Conservation (phyloP, 2,329 filamentous ascomycete genomes). For the Neospermospora avenae region DNA sequence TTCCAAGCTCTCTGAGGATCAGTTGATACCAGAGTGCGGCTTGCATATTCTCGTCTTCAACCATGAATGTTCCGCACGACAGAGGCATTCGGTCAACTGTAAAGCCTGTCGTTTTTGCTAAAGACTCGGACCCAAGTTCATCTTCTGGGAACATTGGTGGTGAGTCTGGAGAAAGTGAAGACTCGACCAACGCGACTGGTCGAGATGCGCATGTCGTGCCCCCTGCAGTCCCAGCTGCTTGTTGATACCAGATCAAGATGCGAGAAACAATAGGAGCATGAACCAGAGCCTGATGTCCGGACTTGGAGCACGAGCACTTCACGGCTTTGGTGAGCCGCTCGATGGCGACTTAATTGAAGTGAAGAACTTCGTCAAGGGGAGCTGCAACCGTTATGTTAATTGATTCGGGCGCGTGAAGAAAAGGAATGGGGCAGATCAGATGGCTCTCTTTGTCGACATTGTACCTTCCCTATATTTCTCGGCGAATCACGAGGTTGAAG, state of each 20-base stretch:
- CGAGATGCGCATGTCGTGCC: conserved; percentile 18
- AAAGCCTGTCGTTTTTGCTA: conserved; percentile 27
- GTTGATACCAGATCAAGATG: conserved; percentile 33
- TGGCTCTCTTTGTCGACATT: too few species aligned
- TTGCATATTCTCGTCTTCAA: conserved; percentile 28
- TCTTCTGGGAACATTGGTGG: not conserved
- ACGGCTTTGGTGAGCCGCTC: conserved; percentile 22
- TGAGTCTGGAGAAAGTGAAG: conserved; percentile 9
- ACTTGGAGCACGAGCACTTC: conserved; percentile 26
- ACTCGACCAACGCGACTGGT: conserved; percentile 1
- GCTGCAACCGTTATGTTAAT: conserved; percentile 23
- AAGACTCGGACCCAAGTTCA: conserved; percentile 5
- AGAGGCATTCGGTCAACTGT: conserved; percentile 23
- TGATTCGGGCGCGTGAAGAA: conserved; percentile 27
- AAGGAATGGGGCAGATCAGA: conserved; percentile 25
- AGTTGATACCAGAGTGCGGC: conserved; percentile 26
- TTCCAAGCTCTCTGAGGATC: conserved; percentile 28
- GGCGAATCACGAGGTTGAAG: too few species aligned
- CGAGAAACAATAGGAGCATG: conserved; percentile 31
- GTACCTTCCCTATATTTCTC: too few species aligned
- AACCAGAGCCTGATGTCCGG: conserved; percentile 27
- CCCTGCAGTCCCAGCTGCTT: conserved; percentile 27
- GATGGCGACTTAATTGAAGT: conserved; percentile 25
- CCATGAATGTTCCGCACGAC: conserved; percentile 25
- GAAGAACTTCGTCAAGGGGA: conserved; percentile 25